Evolutionary conservation across 2,329 filamentous ascomycete genomes (phyloP).

Genomic region (Xylaria sp.): DNA sequence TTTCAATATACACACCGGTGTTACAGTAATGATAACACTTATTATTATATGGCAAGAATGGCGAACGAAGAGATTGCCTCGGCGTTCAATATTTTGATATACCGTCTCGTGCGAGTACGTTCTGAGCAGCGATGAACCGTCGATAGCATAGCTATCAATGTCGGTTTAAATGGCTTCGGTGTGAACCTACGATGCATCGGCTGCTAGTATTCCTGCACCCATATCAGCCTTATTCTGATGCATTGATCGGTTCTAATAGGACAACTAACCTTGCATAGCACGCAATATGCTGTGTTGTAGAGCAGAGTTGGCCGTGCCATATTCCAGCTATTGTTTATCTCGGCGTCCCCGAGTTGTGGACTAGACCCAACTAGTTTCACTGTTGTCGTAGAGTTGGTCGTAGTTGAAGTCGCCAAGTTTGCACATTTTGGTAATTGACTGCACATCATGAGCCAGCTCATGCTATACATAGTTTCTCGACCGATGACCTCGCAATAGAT

Average conservation of each 20-base stretch:
- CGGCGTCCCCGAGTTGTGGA: neutral
- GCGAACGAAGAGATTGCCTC: neutral
- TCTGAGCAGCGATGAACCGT: neutral
- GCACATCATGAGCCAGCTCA: constrained; percentile 45
- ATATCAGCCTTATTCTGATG: neutral
- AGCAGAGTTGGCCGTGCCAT: neutral
- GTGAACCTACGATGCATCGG: neutral
- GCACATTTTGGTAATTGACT: neutral
- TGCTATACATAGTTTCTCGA: constrained; percentile 65
- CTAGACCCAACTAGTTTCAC: neutral
- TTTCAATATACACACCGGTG: neutral
- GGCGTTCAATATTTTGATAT: neutral
- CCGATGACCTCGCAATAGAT: constrained; percentile 62
- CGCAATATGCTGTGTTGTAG: neutral
- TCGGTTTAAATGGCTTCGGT: neutral
- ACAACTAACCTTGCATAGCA: constrained; percentile 10
- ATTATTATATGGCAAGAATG: neutral
- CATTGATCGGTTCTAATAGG: neutral
- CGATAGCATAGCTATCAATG: neutral
- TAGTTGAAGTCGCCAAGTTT: neutral
- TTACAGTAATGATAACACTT: neutral
- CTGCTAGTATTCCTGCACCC: neutral
- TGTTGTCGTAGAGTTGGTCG: neutral
- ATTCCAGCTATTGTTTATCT: neutral
- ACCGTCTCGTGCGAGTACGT: neutral